phyloP scores from a whole-genome alignment of 2,329 filamentous ascomycete species.

The Elsinoe fawcettii region DNA sequence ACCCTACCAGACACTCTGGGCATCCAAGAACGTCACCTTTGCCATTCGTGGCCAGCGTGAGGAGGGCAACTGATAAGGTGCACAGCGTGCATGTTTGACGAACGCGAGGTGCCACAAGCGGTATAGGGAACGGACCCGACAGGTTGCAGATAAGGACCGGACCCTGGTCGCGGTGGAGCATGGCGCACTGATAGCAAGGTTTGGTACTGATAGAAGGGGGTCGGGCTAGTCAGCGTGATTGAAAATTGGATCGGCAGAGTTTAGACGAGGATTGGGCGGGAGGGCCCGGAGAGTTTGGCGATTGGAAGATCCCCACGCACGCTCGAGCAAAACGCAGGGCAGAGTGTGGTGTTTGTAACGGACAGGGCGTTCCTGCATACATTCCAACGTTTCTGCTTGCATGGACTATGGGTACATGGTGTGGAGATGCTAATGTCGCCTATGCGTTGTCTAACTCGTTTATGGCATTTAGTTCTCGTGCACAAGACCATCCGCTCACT shows the following conservation, averaged over 20 bases:
- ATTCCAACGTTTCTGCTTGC: background rate
- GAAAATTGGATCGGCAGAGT: conserved; percentile 5
- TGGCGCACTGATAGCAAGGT: background rate
- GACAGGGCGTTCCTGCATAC: too few species aligned
- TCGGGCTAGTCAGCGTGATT: conserved; percentile 9
- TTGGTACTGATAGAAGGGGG: background rate
- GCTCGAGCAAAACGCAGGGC: background rate
- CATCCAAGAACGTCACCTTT: too few species aligned
- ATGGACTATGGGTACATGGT: too few species aligned
- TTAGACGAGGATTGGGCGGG: background rate
- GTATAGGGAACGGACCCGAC: conserved; percentile 6
- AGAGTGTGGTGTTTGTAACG: too few species aligned
- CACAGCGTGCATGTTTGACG: background rate
- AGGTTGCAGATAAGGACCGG: conserved; percentile 2
- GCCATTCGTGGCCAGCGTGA: too few species aligned
- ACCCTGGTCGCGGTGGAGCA: background rate
- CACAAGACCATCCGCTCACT: background rate
- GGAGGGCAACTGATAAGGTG: background rate
- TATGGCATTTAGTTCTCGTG: background rate
- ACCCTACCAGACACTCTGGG: too few species aligned
- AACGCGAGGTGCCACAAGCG: background rate
- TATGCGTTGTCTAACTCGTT: background rate
- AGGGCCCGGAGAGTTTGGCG: background rate
- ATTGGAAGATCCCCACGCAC: too few species aligned
- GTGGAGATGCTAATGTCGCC: background rate